Evolutionary conservation across 305 asterid genomes (phyloP), one percentile per base, ranked within the genome.

Genomic region (Fraxinus sp.): DNA sequence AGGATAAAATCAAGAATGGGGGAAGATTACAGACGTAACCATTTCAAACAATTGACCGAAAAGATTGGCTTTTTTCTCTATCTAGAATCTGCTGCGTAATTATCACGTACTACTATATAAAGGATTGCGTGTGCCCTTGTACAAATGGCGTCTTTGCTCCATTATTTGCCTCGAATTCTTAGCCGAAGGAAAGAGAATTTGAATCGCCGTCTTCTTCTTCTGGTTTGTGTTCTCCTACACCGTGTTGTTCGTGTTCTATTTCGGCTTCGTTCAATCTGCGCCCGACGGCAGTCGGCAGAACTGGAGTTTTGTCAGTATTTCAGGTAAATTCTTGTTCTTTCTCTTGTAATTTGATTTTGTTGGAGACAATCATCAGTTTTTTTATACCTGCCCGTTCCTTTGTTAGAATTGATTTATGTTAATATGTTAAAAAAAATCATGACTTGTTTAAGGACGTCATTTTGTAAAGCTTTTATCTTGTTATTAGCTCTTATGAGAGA

Each of bases 251-350:
- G 0, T 76, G 73, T 79, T 64, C 84, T 35, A 83, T 80, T 76
- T 83, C 82, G 35, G 59, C 83, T 28, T 28, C 39, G 39, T 68
- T 68, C 33, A 68, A 33, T 77, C 81, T 30, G 78, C 85, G 84
- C 49, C 83, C 4, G 49, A 41, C 49, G 49, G 49, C 49, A 41
- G 76, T 3, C 85, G 85, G 46, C 88, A 77, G 36, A 79, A 5
- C 79, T 82, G 87, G 87, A 82, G 85, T 86, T 91, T 84, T 90
- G 68, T 85, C 0, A 14, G 85, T 20, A 77, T 83, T 84, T 83
- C 86, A 33, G 91, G 92, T 89, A 84, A 80, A 52, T 68, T 22
- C 78, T 77, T 55, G 55, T 9, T 30, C 80, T 30, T 22, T 52
- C 24, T 28, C 13, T 64, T 10, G 73, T 26, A 26, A 64, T 64